Conservation (phyloP, 2,329 filamentous ascomycete genomes). For the Botrytis galanthina region DNA sequence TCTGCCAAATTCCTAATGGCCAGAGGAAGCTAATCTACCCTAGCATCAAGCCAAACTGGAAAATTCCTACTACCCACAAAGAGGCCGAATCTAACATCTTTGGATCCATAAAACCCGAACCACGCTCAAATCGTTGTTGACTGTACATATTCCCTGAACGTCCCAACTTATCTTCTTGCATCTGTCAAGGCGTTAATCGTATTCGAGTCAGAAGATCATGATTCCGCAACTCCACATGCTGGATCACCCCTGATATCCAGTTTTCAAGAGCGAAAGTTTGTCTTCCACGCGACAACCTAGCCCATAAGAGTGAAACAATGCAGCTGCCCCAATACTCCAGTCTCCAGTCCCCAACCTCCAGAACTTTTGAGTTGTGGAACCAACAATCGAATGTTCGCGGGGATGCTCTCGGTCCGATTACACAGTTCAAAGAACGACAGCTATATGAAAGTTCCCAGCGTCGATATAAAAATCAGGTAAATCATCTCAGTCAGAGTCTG, state of each 20-base stretch:
- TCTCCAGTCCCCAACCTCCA: conserved; percentile 7
- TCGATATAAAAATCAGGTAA: background rate
- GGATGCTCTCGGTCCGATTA: conserved; percentile 15
- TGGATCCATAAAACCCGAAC: conserved; percentile 11
- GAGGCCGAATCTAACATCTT: conserved; percentile 11
- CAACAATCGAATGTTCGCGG: background rate
- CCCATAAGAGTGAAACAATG: background rate
- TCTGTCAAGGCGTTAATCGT: background rate
- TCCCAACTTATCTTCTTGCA: background rate
- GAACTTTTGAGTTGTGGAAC: conserved; percentile 1
- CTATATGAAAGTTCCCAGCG: background rate
- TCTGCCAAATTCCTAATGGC: background rate
- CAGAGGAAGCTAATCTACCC: conserved; percentile 1
- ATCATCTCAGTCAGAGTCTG: background rate
- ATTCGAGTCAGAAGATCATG: background rate
- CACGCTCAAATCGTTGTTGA: background rate
- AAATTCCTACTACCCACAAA: conserved; percentile 11
- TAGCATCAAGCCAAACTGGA: background rate
- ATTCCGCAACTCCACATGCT: background rate
- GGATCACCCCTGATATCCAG: background rate
- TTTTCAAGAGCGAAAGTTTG: background rate
- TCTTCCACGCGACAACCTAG: background rate
- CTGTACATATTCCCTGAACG: background rate
- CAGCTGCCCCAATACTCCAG: background rate
- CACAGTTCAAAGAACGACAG: background rate